A percentile compares a stretch with the other conserved stretches of the same genome.
Evolutionary conservation across 2,329 filamentous ascomycete genomes (phyloP).

Genomic region (Botrytis hyacinthi): DNA sequence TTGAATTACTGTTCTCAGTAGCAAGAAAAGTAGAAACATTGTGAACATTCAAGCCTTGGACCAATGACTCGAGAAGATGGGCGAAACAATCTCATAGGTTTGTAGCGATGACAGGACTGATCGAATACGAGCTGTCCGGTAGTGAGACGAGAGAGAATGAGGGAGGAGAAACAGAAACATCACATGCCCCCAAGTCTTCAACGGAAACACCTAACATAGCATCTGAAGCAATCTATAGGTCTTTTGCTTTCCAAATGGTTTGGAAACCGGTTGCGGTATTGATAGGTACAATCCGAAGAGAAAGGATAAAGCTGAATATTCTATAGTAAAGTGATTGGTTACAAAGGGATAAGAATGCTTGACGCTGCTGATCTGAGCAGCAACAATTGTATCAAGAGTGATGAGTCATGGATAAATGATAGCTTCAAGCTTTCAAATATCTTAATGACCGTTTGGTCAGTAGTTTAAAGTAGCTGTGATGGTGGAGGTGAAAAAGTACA

Average conservation of each 20-base stretch:
- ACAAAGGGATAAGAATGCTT: not conserved
- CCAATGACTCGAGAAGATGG: not conserved
- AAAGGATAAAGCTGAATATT: not conserved
- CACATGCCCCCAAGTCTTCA: not conserved
- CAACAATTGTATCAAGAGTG: not conserved
- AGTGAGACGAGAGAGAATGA: not conserved
- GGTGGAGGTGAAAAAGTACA: not conserved
- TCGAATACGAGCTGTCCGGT: not conserved
- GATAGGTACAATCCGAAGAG: not conserved
- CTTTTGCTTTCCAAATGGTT: not conserved
- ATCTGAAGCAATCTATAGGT: not conserved
- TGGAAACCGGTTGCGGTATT: not conserved
- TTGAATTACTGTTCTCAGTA: not conserved
- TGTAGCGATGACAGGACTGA: not conserved
- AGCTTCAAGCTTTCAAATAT: not conserved
- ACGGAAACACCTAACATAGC: not conserved
- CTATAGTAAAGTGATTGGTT: not conserved
- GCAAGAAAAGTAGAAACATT: not conserved
- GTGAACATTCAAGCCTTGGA: not conserved
- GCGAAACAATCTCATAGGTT: not conserved
- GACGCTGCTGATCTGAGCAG: not conserved
- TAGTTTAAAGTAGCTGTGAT: not conserved
- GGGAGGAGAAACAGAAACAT: not conserved
- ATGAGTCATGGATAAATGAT: not conserved
- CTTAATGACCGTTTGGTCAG: not conserved